Evolutionary conservation across 495 filamentous ascomycete genomes (phyloP).

Genomic region (Pseudotulostoma volvatum): DNA sequence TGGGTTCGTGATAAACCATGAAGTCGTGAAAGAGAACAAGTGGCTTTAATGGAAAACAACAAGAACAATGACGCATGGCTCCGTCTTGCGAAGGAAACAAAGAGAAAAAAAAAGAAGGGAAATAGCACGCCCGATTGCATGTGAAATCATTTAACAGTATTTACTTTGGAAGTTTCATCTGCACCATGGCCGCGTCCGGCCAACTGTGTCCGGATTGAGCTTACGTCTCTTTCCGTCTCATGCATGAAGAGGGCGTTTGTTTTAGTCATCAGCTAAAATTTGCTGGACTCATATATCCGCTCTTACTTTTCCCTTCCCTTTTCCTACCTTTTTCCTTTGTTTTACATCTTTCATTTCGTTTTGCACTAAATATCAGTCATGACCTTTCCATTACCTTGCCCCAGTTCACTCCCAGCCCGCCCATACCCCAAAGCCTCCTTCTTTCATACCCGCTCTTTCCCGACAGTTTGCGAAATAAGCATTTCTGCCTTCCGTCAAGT

Average conservation of each 20-base stretch:
- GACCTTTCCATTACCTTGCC: background rate
- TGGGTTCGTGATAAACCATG: no score
- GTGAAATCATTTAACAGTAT: conserved; percentile 1
- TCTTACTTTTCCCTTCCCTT: conserved; percentile 12
- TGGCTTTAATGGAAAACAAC: background rate
- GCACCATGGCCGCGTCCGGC: conserved; percentile 1
- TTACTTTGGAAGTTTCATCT: background rate
- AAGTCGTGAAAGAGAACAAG: no score
- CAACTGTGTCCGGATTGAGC: conserved; percentile 2
- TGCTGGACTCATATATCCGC: conserved; percentile 20
- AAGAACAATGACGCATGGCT: background rate
- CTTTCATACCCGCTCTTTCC: no score
- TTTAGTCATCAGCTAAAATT: conserved; percentile 25
- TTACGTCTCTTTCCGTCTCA: conserved; percentile 13
- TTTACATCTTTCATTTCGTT: conserved; percentile 4
- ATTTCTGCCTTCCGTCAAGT: no score
- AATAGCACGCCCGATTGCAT: no score
- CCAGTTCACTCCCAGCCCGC: background rate
- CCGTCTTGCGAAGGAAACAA: background rate
- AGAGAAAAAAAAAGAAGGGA: no score
- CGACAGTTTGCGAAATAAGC: no score
- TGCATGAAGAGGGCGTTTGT: conserved; percentile 35
- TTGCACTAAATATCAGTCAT: no score
- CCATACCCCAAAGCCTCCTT: background rate
- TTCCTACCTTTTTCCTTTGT: conserved; percentile 6